Evolutionary conservation across 2,329 filamentous ascomycete genomes (phyloP), one percentile per base, ranked within the genome.

Genomic region (Xylariaceae sp.): DNA sequence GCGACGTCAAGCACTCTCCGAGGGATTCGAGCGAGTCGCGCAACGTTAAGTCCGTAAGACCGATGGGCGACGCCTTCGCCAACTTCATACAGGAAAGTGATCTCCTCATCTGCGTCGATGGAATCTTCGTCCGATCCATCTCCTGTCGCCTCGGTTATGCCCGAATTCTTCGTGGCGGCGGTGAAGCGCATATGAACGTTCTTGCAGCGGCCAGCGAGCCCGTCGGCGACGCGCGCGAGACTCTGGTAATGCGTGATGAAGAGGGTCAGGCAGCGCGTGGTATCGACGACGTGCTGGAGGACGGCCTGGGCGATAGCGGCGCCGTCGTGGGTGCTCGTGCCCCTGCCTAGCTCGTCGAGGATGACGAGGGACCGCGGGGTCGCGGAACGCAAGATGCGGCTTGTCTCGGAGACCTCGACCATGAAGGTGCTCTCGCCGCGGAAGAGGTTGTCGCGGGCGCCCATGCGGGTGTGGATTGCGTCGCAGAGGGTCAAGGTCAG

Each of bases 161-260:
- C 14, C 20, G 10, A 17, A n/a, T 27, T 19, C 6, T 22, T 48
- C 43, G 56, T 62, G 17, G 65, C 61, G 8, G 69, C 66, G 3
- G 78, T 82, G 67, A 98, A 98, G 41, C 80, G 81, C 92, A 98
- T 97, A 64, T 98, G 93, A 37, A 96, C 88, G 64, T 97, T 97
- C 56, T 77, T 82, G 56, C 96, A 85, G 1, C 67, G 64, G 3
- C 76, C 72, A 12, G 73, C 72, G 47, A 94, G 86, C 2, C 80
- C 82, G 21, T 82, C 77, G 8, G 83, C 85, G 52, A 95, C 76
- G 37, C 73, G 71, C 8, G 83, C 81, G 1, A 98, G 78, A 54
- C 84, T 85, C 69, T 98, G 93, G 66, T 98, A 98, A 69, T 98
- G 93, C 3, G 93, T 98, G 65, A 98, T 95, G 72, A 98, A 98